Base-by-base conservation (phyloP, 306 rosid species). In the Prunus davidiana region DNA sequence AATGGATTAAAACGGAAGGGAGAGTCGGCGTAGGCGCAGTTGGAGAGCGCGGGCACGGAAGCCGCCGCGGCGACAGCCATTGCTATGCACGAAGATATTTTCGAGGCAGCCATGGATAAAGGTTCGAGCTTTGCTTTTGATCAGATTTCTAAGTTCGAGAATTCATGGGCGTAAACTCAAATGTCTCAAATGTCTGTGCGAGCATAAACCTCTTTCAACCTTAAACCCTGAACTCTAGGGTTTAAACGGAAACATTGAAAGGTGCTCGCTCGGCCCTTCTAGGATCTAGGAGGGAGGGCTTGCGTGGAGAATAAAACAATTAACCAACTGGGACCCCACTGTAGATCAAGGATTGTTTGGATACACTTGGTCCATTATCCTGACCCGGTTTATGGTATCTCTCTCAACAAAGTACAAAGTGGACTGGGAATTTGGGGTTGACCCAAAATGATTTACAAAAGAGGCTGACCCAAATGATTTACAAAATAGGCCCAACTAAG, bases 51-150 rank as follows among this genome's bases (percentile, higher is more conserved):
- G 69, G 93, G 84, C 46, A 78, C 12, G 71, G 93, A 78, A 28
- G 87, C 92, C 69, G 65, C 93, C 27, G 98, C 91, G 25, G 98
- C 91, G n/a, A 96, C 89, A 0, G 90, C 90, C 80, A 82, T 76
- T n/a, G 91, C 97, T 50, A 78, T 80, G 86, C 89, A 86, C 11
- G 96, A 71, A 43, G 97, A 80, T 56, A 95, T 75, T 64, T 79
- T 92, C 12, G 97, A 85, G 62, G 90, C 84, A 3, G 88, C 89
- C 99, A 90, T 89, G 43, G 83, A 51, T 24, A 69, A 73, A 89
- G 76, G 18, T 67, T 19, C 60, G 71, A 79, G 75, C 79, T 67
- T 62, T 56, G 51, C 18, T 66, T 67, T 62, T 71, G 51, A 22
- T 66, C 41, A 24, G 56, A 18, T 68, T 65, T 18, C 46, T 34